Evolutionary conservation across 2,329 filamentous ascomycete genomes (phyloP), one percentile per base, ranked within the genome.

Genomic region (Alternaria incomplexa): DNA sequence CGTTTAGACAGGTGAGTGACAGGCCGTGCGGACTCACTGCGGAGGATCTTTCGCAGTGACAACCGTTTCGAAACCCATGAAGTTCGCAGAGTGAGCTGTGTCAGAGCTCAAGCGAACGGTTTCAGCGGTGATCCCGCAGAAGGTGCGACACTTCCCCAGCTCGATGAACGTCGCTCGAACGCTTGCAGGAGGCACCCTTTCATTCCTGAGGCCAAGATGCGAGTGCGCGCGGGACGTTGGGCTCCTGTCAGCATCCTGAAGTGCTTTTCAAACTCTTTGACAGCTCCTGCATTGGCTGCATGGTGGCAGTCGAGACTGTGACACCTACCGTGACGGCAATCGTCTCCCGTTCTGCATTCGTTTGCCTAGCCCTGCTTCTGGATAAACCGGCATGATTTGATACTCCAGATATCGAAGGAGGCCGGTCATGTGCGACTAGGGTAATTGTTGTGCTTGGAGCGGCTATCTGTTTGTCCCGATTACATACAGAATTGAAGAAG

Each of bases 51-150:
- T 54, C 32, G 48, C 22, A n/a, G 43, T 55, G 45, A 48, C 20
- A 53, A 52, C n/a, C 28, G 65, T 67, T 67, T 67, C 50, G 57
- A 65, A 65, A 62, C 57, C 65, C 57, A 50, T 58, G 28, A 48
- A 61, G 54, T 54, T 56, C 48, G 11, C 54, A 59, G 55, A 48
- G 50, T 52, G 58, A 58, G 13, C 43, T 58, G 63, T 67, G 60
- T 65, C 65, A 67, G 65, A 67, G 43, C 28, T 51, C 54, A 63
- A 60, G 52, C 58, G 60, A 63, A 61, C 54, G 51, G 62, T 63
- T 65, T 67, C 63, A 65, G 56, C 53, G 46, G 54, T 58, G 45
- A 40, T 62, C 64, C 55, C 57, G 26, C 36, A 44, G 40, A 43
- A 51, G 32, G 46, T 59, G 64, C 40, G 51, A 66, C 61, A 57